phyloP scores from a whole-genome alignment of 2,329 filamentous ascomycete genomes.

The Rhinocladiella mackenziei region DNA sequence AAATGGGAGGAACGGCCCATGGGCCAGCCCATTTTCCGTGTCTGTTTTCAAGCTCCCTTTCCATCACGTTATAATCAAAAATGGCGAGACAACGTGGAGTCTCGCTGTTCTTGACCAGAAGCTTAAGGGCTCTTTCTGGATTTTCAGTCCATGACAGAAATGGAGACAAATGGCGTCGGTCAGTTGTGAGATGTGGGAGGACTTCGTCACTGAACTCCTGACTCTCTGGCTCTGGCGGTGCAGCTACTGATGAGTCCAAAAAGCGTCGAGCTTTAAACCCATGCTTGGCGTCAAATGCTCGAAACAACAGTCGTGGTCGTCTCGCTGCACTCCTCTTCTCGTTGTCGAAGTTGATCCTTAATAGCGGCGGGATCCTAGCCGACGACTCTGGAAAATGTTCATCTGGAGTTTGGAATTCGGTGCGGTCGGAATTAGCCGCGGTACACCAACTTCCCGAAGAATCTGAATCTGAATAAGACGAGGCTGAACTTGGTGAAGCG shows the following conservation, averaged over 20 bases:
- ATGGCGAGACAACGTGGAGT: conserved; percentile 6
- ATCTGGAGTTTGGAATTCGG: too few relatives aligned
- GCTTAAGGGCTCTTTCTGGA: conserved; percentile 4
- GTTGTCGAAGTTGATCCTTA: conserved; percentile 8
- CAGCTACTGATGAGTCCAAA: not conserved
- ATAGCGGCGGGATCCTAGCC: conserved; percentile 1
- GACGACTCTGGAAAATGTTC: not conserved
- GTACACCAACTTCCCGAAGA: too few relatives aligned
- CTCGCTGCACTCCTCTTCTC: not conserved
- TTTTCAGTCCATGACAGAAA: conserved; percentile 15
- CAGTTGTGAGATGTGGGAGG: conserved; percentile 9
- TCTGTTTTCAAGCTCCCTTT: conserved; percentile 8
- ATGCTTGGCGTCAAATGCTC: conserved; percentile 12
- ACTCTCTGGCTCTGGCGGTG: conserved; percentile 3
- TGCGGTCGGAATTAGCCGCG: too few relatives aligned
- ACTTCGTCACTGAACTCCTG: conserved; percentile 1
- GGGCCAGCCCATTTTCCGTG: conserved; percentile 2
- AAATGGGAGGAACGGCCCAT: conserved; percentile 19
- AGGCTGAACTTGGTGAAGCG: not conserved
- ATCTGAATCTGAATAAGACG: not conserved
- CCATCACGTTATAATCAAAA: conserved; percentile 17
- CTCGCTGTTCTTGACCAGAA: conserved; percentile 2
- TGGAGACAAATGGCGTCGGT: conserved; percentile 14
- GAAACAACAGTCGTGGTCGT: conserved; percentile 12
- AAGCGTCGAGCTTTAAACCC: conserved; percentile 13